Evolutionary conservation across 371 early-diverging fungal species (phyloP).

Genomic region (Rhizopus stolonifer): DNA sequence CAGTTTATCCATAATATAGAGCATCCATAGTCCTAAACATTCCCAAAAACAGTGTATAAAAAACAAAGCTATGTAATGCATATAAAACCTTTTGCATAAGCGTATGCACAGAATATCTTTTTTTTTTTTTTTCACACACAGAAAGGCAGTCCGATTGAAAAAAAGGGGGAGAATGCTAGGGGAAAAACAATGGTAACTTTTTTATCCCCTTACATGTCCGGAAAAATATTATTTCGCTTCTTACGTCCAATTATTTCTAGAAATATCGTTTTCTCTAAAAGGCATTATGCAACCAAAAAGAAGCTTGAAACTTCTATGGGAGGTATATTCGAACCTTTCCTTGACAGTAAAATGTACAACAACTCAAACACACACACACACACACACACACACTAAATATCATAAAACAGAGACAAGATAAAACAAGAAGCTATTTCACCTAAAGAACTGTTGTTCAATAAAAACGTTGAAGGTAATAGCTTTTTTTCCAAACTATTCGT

Average conservation of each 20-base stretch:
- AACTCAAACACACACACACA: background rate
- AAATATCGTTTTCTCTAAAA: slow-evolving; percentile 3
- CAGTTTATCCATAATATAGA: too few relatives aligned
- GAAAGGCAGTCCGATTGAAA: too few relatives aligned
- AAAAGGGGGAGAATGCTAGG: too few relatives aligned
- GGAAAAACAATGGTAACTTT: too few relatives aligned
- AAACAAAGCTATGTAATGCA: too few relatives aligned
- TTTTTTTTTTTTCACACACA: too few relatives aligned
- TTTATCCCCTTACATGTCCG: too few relatives aligned
- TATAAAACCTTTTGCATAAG: too few relatives aligned
- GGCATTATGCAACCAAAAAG: slow-evolving; percentile 17
- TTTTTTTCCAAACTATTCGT: background rate
- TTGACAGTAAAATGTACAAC: slow-evolving; percentile 27
- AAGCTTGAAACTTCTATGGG: slow-evolving; percentile 32
- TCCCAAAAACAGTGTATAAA: too few relatives aligned
- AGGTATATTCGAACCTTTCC: slow-evolving; percentile 45
- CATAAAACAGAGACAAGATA: slow-evolving; percentile 3
- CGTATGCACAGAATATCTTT: too few relatives aligned
- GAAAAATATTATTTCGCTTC: background rate
- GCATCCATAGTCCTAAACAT: too few relatives aligned
- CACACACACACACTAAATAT: too few relatives aligned
- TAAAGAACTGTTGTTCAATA: slow-evolving; percentile 8
- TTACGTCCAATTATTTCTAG: background rate
- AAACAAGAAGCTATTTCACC: slow-evolving; percentile 5
- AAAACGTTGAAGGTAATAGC: slow-evolving; percentile 21